Base-by-base conservation (phyloP, 305 asterid species). In the Fraxinus dipetala region DNA sequence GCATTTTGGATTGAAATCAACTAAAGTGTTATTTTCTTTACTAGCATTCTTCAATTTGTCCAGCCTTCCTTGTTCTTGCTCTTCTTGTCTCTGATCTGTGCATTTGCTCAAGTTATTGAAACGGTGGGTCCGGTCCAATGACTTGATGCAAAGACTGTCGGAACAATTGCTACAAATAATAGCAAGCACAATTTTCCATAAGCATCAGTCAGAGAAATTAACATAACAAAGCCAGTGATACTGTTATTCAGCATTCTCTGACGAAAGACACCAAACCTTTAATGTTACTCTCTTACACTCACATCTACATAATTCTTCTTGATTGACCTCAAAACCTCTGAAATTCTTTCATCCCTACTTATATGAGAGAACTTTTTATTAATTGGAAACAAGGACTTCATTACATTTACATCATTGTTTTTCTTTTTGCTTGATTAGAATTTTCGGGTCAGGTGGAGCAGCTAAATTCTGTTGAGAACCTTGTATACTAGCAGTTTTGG, bases 41-140 rank as follows among this genome's bases (percentile, higher is more conserved):
- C 31, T 40, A 32, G 79, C 78, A 80, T 83, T 72, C 74, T 51
- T 34, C 59, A 34, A 34, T 63, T 11, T 54, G 32, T 14, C 75
- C 54, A 9, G 72, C 78, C 56, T 56, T 76, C 26, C 18, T 48
- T 72, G 34, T n/a, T 38, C 1, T 32, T 32, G 76, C 74, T 34
- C 54, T 35, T 22, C 24, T 63, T 16, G 6, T 28, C 32, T 67
- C 3, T 3, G 1, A 67, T 67, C 8, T 28, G 74, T 28, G 36
- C 36, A 28, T 67, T 28, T 67, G 4, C 20, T 67, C 36, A 67
- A 26, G 74, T 67, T 67, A 67, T 10, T 67, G 74, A 67, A 67
- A 67, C 1, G 0, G 74, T 10, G 9, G 36, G 16, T 28, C 74
- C 10, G 6, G 8, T 67, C 36, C 36, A 1, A 28, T 67, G 18